A percentile compares a stretch with the other conserved stretches of the same genome.
phyloP scores from a whole-genome alignment of 208 protist genomes.

The Blastocrithidia nonstop region DNA sequence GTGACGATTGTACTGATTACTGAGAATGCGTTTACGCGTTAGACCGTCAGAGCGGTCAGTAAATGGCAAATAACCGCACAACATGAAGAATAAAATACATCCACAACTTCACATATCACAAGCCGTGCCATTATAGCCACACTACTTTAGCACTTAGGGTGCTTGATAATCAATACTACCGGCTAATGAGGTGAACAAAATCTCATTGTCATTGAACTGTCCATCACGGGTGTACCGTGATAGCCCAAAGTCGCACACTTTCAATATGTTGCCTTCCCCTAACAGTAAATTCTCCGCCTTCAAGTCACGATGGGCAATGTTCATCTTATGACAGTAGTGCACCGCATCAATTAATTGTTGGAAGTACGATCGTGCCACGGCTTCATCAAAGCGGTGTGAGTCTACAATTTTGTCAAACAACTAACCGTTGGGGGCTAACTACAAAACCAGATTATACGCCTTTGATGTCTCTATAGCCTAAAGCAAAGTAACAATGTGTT shows the following conservation, averaged over 20 bases:
- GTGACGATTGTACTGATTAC: slow-evolving; percentile 64
- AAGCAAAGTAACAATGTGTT: slow-evolving; percentile 85
- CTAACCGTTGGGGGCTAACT: slow-evolving; percentile 95
- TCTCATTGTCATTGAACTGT: slow-evolving; percentile 31
- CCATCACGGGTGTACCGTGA: slow-evolving; percentile 79
- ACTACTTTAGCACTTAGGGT: slow-evolving; percentile 74
- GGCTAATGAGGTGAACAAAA: slow-evolving; percentile 69
- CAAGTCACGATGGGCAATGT: slow-evolving; percentile 76
- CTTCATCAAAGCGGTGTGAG: slow-evolving; percentile 67
- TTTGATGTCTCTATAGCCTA: slow-evolving; percentile 93
- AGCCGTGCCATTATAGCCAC: slow-evolving; percentile 85
- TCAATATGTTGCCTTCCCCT: slow-evolving; percentile 60
- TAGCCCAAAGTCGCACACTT: slow-evolving; percentile 87
- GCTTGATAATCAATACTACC: slow-evolving; percentile 85
- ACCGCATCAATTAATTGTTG: slow-evolving; percentile 90
- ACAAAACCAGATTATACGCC: slow-evolving; percentile 96
- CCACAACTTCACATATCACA: slow-evolving; percentile 96
- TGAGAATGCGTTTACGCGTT: slow-evolving; percentile 79
- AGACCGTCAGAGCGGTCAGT: slow-evolving; percentile 67
- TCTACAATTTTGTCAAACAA: slow-evolving; percentile 96
- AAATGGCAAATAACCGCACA: slow-evolving; percentile 95
- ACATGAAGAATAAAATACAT: slow-evolving; percentile 96
- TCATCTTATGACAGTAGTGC: slow-evolving; percentile 87
- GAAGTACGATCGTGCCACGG: slow-evolving; percentile 79
- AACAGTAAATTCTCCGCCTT: slow-evolving; percentile 89